A percentile compares a stretch with the other conserved stretches of the same genome.
Evolutionary conservation across 1,284 basidiomycete genomes (phyloP).

Genomic region (Marasmius sp.): DNA sequence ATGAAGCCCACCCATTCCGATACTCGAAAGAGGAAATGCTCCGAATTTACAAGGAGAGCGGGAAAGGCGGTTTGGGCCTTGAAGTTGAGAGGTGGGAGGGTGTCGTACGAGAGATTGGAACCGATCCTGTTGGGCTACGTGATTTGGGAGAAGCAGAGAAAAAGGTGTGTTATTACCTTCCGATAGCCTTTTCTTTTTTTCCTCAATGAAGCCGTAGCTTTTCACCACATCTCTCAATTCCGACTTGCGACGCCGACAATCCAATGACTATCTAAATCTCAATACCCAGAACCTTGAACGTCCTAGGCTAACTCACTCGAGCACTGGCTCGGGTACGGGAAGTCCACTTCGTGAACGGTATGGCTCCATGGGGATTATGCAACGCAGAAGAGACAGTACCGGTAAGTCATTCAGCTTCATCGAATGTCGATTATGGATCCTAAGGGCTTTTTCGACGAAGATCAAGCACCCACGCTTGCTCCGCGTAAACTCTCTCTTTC

Average conservation of each 20-base stretch:
- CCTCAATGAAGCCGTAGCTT: constrained; percentile 43
- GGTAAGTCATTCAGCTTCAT: constrained; percentile 38
- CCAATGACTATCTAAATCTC: constrained; percentile 63
- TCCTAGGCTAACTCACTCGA: constrained; percentile 52
- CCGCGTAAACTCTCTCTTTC: constrained; percentile 75
- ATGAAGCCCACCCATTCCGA: constrained; percentile 75
- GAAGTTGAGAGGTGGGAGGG: constrained; percentile 88
- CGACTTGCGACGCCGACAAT: constrained; percentile 78
- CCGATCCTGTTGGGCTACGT: constrained; percentile 73
- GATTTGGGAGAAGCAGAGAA: constrained; percentile 84
- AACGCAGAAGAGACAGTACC: constrained; percentile 65
- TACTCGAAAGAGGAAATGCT: constrained; percentile 87
- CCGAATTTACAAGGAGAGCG: constrained; percentile 80
- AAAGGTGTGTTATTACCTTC: constrained; percentile 60
- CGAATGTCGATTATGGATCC: constrained; percentile 10
- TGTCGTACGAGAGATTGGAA: constrained; percentile 74
- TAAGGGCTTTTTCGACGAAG: constrained; percentile 26
- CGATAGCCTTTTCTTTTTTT: constrained; percentile 18
- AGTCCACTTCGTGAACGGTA: constrained; percentile 70
- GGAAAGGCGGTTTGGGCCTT: constrained; percentile 71
- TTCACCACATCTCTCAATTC: constrained; percentile 77
- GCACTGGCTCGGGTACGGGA: constrained; percentile 38
- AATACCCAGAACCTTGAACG: constrained; percentile 54
- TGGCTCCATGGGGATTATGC: constrained; percentile 44
- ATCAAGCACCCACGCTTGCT: constrained; percentile 45